These are phyloP conservation scores for Penicillium egyptiacum DNA, from an alignment of 495 filamentous ascomycete species.

Conservation along the genomic window DNA sequence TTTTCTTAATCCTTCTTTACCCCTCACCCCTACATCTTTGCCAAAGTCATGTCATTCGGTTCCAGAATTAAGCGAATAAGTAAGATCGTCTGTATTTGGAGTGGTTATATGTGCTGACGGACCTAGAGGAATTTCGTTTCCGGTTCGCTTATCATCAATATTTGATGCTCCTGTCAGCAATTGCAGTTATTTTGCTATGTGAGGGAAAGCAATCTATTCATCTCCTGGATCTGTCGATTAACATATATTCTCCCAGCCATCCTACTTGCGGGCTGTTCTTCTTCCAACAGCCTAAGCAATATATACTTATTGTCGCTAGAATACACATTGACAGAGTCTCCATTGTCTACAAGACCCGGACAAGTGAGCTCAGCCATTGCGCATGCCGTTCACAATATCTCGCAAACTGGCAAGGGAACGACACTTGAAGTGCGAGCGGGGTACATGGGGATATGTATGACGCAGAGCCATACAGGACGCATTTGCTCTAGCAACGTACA, in stretches of 20 bases:
- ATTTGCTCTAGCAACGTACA: constrained; percentile 12
- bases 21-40: too few species aligned
- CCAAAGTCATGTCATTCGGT: too few species aligned
- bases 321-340: constrained; percentile 4
- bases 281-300: constrained; percentile 15
- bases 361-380: constrained; percentile 12
- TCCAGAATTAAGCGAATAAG: not conserved
- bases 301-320: constrained; percentile 20
- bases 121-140: too few species aligned
- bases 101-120: not conserved
- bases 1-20: too few species aligned
- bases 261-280: constrained; percentile 16
- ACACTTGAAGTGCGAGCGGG: constrained; percentile 17
- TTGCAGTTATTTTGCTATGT: constrained; percentile 17
- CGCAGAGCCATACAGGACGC: not conserved
- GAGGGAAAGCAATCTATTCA: not conserved
- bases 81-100: not conserved
- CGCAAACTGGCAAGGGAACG: constrained; percentile 2
- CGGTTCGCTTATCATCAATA: not conserved
- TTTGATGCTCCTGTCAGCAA: constrained; percentile 7
- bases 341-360: not conserved
- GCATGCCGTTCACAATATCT: constrained; percentile 9
- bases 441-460: constrained; percentile 18
- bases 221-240: not conserved
- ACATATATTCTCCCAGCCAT: constrained; percentile 1